phyloP scores from a whole-genome alignment of 1,284 basidiomycete species.

The Cerrena zonata region DNA sequence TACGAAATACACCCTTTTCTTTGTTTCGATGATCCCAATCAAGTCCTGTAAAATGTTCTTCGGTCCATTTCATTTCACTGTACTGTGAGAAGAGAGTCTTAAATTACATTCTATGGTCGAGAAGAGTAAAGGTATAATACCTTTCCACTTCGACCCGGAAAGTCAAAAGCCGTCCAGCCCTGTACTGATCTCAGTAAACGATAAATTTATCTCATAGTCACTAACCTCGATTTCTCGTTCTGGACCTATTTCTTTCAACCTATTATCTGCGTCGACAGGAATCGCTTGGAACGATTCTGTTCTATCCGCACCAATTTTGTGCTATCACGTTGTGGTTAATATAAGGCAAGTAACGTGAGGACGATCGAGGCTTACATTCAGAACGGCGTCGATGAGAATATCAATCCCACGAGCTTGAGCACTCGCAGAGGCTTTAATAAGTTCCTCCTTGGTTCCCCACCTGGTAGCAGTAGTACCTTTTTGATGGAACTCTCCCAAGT shows the following conservation, averaged over 20 bases:
- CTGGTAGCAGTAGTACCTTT: constrained; percentile 79
- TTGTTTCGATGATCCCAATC: constrained; percentile 78
- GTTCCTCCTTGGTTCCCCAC: constrained; percentile 86
- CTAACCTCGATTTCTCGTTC: constrained; percentile 64
- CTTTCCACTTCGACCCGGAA: constrained; percentile 70
- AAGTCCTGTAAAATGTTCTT: constrained; percentile 72
- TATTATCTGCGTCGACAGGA: constrained; percentile 65
- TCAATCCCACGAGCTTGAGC: constrained; percentile 58
- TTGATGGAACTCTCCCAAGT: constrained; percentile 88
- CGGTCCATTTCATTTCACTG: constrained; percentile 61
- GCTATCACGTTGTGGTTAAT: constrained; percentile 38
- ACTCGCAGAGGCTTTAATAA: constrained; percentile 58
- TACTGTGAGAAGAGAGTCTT: constrained; percentile 42
- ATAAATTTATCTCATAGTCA: background rate
- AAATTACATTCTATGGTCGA: no score
- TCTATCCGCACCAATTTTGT: constrained; percentile 81
- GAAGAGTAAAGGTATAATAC: constrained; percentile 33
- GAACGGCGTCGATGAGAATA: constrained; percentile 69
- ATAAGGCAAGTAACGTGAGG: background rate
- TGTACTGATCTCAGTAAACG: constrained; percentile 21
- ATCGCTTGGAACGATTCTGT: constrained; percentile 72
- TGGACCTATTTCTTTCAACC: constrained; percentile 54
- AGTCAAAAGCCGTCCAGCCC: constrained; percentile 87
- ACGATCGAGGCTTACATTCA: constrained; percentile 50
- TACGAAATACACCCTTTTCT: constrained; percentile 59